Conservation (phyloP, 805 yeast genomes). For the Pichia scutulata region DNA sequence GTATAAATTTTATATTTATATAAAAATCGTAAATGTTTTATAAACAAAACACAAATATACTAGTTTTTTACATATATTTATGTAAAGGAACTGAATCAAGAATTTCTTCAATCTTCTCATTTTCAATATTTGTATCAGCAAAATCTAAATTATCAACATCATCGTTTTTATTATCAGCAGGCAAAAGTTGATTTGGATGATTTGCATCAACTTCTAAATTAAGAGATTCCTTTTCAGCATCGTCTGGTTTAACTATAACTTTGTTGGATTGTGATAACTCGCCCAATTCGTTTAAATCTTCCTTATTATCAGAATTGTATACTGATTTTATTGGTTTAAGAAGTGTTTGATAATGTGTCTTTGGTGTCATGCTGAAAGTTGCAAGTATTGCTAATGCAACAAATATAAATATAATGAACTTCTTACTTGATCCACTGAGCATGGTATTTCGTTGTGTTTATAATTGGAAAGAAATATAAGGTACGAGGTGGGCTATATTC, state of each 20-base stretch:
- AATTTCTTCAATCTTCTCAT: conserved; percentile 2
- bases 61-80: background rate
- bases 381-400: conserved; percentile 7
- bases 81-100: conserved; percentile 3
- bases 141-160: background rate
- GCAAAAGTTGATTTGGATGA: conserved; percentile 1
- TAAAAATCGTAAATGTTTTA: background rate
- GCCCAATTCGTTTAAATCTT: background rate
- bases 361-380: conserved; percentile 11
- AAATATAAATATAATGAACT: conserved; percentile 3
- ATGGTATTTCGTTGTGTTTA: background rate
- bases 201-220: background rate
- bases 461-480: background rate
- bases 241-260: conserved; percentile 4
- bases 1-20: conserved; percentile 23
- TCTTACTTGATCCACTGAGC: conserved; percentile 3
- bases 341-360: background rate
- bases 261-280: conserved; percentile 5
- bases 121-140: background rate
- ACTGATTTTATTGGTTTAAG: background rate
- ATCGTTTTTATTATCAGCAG: conserved; percentile 1
- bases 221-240: background rate
- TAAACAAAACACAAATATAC: background rate
- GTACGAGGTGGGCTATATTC: too few relatives aligned
- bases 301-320: background rate